phyloP scores from a whole-genome alignment of 148 eudicot species.

The Rheum nobile region DNA sequence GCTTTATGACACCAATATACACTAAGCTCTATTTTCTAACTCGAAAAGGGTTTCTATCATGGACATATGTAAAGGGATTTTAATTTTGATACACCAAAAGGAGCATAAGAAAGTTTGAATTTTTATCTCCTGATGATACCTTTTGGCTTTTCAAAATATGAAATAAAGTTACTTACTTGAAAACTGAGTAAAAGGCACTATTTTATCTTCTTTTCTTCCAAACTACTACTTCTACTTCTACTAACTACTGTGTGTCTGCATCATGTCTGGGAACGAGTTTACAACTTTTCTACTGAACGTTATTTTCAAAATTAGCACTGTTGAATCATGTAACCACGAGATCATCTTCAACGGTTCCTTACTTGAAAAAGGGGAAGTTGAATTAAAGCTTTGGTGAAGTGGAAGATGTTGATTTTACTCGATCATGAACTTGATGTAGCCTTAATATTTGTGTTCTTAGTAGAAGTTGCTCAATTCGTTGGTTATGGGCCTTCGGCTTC shows the following conservation, averaged over 20 bases:
- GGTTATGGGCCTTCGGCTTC: no score
- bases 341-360: not conserved
- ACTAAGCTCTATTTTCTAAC: no score
- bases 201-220: not conserved
- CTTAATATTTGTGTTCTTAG: no score
- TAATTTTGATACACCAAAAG: not conserved
- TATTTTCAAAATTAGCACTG: not conserved
- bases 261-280: not conserved
- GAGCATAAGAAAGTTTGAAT: not conserved
- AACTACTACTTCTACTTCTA: no score
- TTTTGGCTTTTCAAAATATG: constrained; percentile 1
- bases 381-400: no score
- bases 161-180: not conserved
- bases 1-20: not conserved
- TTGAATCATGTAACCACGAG: not conserved
- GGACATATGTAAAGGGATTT: not conserved
- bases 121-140: not conserved
- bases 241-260: not conserved
- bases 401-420: no score
- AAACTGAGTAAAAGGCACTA: no score
- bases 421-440: no score
- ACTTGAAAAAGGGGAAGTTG: no score
- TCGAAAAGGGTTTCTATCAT: no score
- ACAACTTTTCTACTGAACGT: not conserved
- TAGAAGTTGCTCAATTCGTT: no score